Percentiles rank a stretch among this genome's conserved stretches.
phyloP scores from a whole-genome alignment of 345 rosid genomes.

The Salix arbutifolia region DNA sequence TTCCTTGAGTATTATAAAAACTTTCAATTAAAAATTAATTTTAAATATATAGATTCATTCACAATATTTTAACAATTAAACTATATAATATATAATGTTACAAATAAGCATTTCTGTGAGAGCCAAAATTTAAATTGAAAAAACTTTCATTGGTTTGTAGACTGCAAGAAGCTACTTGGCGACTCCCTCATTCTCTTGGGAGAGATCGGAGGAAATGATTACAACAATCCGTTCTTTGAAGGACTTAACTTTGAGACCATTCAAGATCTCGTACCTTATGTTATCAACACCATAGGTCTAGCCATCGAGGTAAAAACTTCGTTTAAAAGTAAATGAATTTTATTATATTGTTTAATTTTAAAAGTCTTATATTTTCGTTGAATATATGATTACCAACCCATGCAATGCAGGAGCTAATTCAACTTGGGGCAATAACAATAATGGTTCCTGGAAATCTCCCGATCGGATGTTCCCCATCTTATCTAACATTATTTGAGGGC shows the following conservation, averaged over 20 bases:
- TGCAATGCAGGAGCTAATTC: constrained; percentile 38
- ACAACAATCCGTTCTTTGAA: constrained; percentile 23
- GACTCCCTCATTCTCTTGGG: constrained; percentile 46
- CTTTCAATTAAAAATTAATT: too few relatives aligned
- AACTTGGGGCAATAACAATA: constrained; percentile 39
- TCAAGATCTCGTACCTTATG: constrained; percentile 31
- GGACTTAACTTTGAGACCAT: constrained; percentile 20
- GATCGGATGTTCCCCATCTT: constrained; percentile 32
- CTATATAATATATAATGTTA: too few relatives aligned
- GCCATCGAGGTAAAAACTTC: constrained; percentile 30
- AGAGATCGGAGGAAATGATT: constrained; percentile 60
- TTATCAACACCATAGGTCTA: constrained; percentile 28
- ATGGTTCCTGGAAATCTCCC: constrained; percentile 47
- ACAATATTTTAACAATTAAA: too few relatives aligned
- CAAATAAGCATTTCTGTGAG: background rate
- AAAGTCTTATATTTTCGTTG: background rate
- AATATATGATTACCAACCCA: background rate
- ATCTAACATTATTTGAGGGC: constrained; percentile 27
- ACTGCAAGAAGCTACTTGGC: constrained; percentile 26
- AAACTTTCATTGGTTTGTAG: constrained; percentile 8
- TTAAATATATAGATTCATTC: too few relatives aligned
- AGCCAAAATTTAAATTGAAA: background rate
- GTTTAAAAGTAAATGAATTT: too few relatives aligned
- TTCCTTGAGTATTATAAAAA: too few relatives aligned
- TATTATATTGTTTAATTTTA: too few relatives aligned